Percentiles rank a stretch among this genome's conserved stretches.
phyloP scores from a whole-genome alignment of 768 basidiomycete species.

The Asterophora parasitica region DNA sequence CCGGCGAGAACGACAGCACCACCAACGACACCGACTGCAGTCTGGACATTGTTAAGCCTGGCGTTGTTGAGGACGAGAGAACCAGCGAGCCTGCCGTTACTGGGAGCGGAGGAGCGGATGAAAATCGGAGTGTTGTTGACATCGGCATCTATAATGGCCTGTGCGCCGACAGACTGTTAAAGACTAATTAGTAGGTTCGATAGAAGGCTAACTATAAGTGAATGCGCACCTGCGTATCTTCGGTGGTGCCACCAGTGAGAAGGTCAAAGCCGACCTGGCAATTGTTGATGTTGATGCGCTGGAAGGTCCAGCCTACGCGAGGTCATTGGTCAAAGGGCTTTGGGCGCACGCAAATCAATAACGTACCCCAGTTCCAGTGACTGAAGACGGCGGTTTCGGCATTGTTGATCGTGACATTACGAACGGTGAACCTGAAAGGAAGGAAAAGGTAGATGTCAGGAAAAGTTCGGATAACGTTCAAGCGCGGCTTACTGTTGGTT shows the following conservation, averaged over 20 bases:
- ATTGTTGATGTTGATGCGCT: constrained; percentile 38
- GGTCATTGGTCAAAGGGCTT: background rate
- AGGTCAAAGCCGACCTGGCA: constrained; percentile 55
- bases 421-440: constrained; percentile 48
- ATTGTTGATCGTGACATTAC: constrained; percentile 55
- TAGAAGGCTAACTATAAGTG: too few relatives aligned
- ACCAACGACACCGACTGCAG: constrained; percentile 52
- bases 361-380: constrained; percentile 46
- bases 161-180: constrained; percentile 49
- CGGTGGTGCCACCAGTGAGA: constrained; percentile 41
- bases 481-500: constrained; percentile 62
- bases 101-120: constrained; percentile 45
- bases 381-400: constrained; percentile 43
- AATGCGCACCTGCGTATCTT: constrained; percentile 33
- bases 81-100: constrained; percentile 44
- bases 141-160: constrained; percentile 61
- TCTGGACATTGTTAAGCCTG: constrained; percentile 52
- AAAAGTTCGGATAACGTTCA: background rate
- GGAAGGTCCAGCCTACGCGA: constrained; percentile 41
- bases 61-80: constrained; percentile 66
- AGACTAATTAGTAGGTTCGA: background rate
- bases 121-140: constrained; percentile 60
- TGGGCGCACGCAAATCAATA: too few relatives aligned
- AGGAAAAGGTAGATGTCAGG: background rate
- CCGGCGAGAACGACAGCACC: constrained; percentile 56